These are phyloP conservation scores for Fusarium solani-melongenae DNA, from an alignment of 2,329 filamentous ascomycete species.

Conservation along the genomic window DNA sequence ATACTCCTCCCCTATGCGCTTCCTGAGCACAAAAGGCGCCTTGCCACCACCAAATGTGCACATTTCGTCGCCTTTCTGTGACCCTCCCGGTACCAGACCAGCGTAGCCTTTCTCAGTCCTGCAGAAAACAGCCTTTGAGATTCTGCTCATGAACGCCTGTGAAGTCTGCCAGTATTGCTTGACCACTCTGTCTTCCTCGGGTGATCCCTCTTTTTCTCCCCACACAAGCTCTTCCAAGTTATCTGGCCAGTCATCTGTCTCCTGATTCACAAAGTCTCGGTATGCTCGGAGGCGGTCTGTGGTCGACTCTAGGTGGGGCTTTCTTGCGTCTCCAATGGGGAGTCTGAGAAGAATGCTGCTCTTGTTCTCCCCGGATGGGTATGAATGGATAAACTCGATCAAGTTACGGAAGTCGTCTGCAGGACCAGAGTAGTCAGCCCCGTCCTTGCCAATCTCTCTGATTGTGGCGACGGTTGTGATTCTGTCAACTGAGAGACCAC, in stretches of 20 bases:
- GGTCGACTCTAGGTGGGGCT: background rate
- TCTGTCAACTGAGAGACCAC: background rate
- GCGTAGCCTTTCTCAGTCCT: background rate
- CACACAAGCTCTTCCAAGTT: background rate
- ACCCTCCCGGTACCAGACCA: background rate
- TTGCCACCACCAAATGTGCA: background rate
- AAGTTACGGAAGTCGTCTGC: background rate
- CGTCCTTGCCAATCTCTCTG: no score
- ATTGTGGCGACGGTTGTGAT: background rate
- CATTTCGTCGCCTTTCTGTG: background rate
- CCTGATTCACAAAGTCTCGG: background rate
- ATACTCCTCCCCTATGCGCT: background rate
- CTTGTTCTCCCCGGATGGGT: background rate
- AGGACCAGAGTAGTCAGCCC: rapidly evolving
- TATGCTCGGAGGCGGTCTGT: background rate
- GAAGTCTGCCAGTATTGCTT: background rate
- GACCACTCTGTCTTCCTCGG: background rate
- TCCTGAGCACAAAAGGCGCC: background rate
- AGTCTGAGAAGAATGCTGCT: background rate
- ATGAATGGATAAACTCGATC: background rate
- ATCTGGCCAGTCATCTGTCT: background rate
- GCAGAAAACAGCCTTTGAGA: background rate
- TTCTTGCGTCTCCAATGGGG: background rate
- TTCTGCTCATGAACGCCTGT: background rate
- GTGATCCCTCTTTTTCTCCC: background rate